Base-by-base conservation (phyloP, 176 grass and related monocot species). In the Zoysia japonica region DNA sequence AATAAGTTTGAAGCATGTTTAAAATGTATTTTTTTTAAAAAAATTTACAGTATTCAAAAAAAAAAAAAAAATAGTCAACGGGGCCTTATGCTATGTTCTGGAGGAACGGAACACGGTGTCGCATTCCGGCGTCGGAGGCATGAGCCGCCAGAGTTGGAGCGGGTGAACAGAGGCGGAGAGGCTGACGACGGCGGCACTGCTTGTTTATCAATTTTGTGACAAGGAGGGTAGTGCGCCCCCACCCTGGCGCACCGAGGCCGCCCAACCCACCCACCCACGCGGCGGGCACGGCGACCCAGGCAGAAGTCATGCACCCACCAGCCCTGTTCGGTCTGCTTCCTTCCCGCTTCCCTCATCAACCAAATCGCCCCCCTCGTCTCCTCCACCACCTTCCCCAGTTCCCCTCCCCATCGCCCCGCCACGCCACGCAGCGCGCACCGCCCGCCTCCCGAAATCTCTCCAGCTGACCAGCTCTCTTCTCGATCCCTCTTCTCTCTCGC, bases 301-400 rank as follows among this genome's bases (percentile, higher is more conserved):
- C 72, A 35, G 3, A 28, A 28, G 10, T 10, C 49, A 51, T 10
- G 37, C 50, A 42, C 6, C 51, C 71, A 17, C 40, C 56, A 1
- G 6, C 1, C 2, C 17, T 19, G 2, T 59, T 59, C 4, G 1
- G 2, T 20, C 15, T 44, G 4, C 43, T 38, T 51, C 20, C 72
- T 49, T 80, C 85, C 85, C 80, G 80, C 75, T 88, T 68, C 80
- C 76, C 70, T 71, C 86, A 76, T 84, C 86, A 80, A 84, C 80
- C 80, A 68, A 83, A 88, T 28, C 62, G 48, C 10, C 3, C 51
- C 28, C 19, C 73, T 51, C 62, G 77, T 68, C 86, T n/a, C 65
- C 68, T 68, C 19, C 61, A 56, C 2, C 16, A 9, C 50, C 8
- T 47, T 57, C 15, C 16, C 56, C 20, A 50, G 57, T 2, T 19